Evolutionary conservation across 2,329 filamentous ascomycete genomes (phyloP), one percentile per base, ranked within the genome.

Genomic region (Graphiopsis chlorocephala): DNA sequence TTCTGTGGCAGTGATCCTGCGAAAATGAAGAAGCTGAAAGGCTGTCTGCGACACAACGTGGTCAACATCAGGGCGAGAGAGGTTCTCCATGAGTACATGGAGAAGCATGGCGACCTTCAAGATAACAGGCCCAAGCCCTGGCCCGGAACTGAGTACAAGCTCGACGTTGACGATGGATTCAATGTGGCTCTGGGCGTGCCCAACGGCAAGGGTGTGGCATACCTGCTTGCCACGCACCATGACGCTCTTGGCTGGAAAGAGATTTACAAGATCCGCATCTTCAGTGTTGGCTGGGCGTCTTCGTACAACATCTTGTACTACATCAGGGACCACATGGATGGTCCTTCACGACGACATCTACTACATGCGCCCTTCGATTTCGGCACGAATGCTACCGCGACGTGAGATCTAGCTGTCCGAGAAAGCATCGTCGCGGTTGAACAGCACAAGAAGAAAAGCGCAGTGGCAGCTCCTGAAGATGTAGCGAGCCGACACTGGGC

Each of bases 181-280:
- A 29, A 29, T 8, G 33, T 64, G 17, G 53, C 56, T 11, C 42
- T 64, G 17, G 62, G 62, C 4, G 23, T 59, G 1, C 62, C 62
- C 17, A 64, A 59, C 20, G 62, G 62, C 14, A 64, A 64, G 25
- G 62, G 62, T 23, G 55, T 64, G 8, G 56, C 62, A 29, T 59
- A 64, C 26, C 42, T 64, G 38, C 62, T 64, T 38, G 62, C 56
- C 17, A 64, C 53, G 11, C 53, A 64, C 33, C 53, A 55, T 15
- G 33, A 64, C n/a, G 23, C 15, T 50, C 47, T 64, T 28, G 56
- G 53, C 8, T 64, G 62, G 62, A 64, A 64, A 10, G 62, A 52
- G 42, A 35, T 59, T 29, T 58, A 64, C 62, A 47, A 64, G 25
- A 53, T 59, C 28, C 62, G 56, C 35, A 59, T 64, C 55, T 64